Conservation (phyloP, 2,329 filamentous ascomycete genomes). For the Trichoderma oligosporum region DNA sequence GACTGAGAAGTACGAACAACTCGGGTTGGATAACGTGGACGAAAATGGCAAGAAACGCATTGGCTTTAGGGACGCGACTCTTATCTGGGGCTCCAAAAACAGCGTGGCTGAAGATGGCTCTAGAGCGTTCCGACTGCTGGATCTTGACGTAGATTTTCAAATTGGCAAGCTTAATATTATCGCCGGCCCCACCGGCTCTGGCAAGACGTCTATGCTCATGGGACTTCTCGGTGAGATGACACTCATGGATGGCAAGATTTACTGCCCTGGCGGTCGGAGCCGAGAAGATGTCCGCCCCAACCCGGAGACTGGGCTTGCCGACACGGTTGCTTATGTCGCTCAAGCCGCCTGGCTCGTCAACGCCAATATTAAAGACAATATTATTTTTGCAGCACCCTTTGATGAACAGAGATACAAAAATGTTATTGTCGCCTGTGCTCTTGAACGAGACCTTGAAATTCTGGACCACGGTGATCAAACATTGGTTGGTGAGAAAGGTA, state of each 20-base stretch:
- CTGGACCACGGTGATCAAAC: conserved; percentile 91
- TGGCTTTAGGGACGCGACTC: conserved; percentile 77
- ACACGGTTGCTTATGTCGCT: conserved; percentile 93
- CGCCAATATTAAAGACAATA: conserved; percentile 92
- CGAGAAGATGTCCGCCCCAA: conserved; percentile 81
- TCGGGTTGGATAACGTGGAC: conserved; percentile 66
- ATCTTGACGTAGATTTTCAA: conserved; percentile 77
- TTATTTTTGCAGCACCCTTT: conserved; percentile 78
- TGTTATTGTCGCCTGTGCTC: conserved; percentile 84
- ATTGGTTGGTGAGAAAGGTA: conserved; percentile 93
- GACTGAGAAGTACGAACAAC: conserved; percentile 89
- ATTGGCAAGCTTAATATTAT: conserved; percentile 89
- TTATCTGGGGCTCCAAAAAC: conserved; percentile 79
- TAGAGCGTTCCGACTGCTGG: conserved; percentile 76
- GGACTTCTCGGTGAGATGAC: conserved; percentile 96
- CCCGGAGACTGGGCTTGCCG: conserved; percentile 78
- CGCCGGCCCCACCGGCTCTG: conserved; percentile 86
- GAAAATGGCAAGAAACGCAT: conserved; percentile 70
- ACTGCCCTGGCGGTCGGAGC: conserved; percentile 78
- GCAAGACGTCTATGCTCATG: conserved; percentile 95
- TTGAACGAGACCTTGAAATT: conserved; percentile 88
- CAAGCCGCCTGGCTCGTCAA: conserved; percentile 98
- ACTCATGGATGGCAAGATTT: conserved; percentile 72
- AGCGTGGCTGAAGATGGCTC: conserved; percentile 60
- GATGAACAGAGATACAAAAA: conserved; percentile 80